Conservation (phyloP, 129 eudicot species). For the Flaveria brownii region DNA sequence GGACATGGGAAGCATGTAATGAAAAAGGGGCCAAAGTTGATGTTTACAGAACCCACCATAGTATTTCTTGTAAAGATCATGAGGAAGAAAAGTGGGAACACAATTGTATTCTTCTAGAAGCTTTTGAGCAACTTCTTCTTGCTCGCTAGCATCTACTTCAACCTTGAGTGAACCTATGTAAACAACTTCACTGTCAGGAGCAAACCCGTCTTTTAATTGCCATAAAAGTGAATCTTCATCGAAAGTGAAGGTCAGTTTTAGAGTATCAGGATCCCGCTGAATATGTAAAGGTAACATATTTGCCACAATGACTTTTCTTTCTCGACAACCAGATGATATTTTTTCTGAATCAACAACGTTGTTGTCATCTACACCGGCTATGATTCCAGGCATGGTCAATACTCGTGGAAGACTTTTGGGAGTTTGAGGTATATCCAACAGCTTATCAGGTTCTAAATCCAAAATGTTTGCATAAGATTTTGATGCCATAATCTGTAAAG, state of each 20-base stretch:
- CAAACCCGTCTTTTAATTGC: constrained; percentile 72
- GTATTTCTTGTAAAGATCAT: constrained; percentile 59
- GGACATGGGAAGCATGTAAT: constrained; percentile 94
- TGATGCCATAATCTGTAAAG: constrained; percentile 50
- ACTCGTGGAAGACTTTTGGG: constrained; percentile 81
- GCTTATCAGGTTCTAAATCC: constrained; percentile 60
- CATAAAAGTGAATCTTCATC: constrained; percentile 71
- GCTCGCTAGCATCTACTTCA: constrained; percentile 63
- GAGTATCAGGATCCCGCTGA: constrained; percentile 53
- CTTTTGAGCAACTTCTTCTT: constrained; percentile 77
- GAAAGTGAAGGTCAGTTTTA: constrained; percentile 62
- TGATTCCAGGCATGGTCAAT: constrained; percentile 74
- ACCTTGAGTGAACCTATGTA: constrained; percentile 82
- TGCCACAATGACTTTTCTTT: constrained; percentile 73
- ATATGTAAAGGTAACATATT: constrained; percentile 80
- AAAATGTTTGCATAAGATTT: constrained; percentile 60
- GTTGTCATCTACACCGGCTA: constrained; percentile 47
- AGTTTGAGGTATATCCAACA: constrained; percentile 73
- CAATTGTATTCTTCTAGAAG: constrained; percentile 80
- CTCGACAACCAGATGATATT: constrained; percentile 43
- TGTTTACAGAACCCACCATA: constrained; percentile 92
- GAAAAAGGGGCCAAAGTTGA: constrained; percentile 85
- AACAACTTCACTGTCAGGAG: constrained; percentile 61
- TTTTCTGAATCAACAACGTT: constrained; percentile 55
- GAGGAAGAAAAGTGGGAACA: constrained; percentile 84